phyloP scores from a whole-genome alignment of 495 filamentous ascomycete species.

The Pseudomonodictys pantanalensis region DNA sequence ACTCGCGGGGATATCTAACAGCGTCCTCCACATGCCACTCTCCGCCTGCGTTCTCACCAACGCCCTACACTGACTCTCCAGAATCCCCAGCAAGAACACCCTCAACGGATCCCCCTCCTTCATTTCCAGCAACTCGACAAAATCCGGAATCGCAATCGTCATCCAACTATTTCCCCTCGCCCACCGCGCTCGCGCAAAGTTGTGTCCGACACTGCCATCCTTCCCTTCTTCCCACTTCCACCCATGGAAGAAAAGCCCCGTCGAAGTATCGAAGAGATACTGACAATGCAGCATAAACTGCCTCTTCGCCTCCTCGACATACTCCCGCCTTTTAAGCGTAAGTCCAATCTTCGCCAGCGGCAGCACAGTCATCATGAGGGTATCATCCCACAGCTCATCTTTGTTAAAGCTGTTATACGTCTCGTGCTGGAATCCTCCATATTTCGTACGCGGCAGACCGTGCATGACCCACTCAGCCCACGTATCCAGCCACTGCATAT shows the following conservation, averaged over 20 bases:
- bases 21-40: constrained; percentile 64
- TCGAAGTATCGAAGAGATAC: constrained; percentile 65
- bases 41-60: constrained; percentile 53
- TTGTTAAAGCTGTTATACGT: constrained; percentile 64
- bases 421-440: constrained; percentile 71
- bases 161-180: constrained; percentile 67
- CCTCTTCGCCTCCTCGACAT: constrained; percentile 68
- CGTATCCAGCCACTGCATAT: constrained; percentile 65
- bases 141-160: constrained; percentile 71
- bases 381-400: constrained; percentile 74
- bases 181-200: constrained; percentile 69
- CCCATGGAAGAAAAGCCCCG: constrained; percentile 71
- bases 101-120: constrained; percentile 56
- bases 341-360: constrained; percentile 73
- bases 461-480: constrained; percentile 79
- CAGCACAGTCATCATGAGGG: constrained; percentile 77
- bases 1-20: constrained; percentile 57
- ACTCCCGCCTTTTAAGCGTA: constrained; percentile 59
- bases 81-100: constrained; percentile 57
- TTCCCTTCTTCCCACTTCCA: constrained; percentile 59
- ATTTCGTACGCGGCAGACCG: constrained; percentile 63
- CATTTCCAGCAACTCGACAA: constrained; percentile 64
- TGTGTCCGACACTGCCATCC: constrained; percentile 55
- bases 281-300: constrained; percentile 71
- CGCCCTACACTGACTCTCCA: constrained; percentile 61